Base-by-base conservation (phyloP, 306 rosid genomes). In the Prunus mira region DNA sequence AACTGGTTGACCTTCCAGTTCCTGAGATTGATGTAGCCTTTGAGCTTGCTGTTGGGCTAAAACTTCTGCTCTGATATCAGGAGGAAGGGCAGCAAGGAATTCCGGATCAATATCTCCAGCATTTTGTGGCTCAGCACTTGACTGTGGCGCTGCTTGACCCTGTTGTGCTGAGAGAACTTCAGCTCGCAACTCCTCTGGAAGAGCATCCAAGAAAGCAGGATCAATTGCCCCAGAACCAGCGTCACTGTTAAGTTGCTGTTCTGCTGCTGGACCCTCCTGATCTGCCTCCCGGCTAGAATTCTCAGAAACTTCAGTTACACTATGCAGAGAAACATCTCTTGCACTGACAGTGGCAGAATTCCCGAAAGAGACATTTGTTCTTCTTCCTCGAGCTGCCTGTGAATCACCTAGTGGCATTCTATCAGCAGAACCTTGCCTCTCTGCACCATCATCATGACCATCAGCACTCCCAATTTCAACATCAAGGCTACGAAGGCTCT, bases 401-500 rank as follows among this genome's bases (percentile, higher is more conserved):
- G 90, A 83, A 82, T 94, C 98, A 82, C 93, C 85, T 14, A 83
- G 76, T 27, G 80, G 76, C 49, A 79, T 84, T 81, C 98, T 87
- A 63, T 93, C 98, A 24, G 84, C 77, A 75, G 97, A 81, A 64
- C 84, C 96, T 84, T 88, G 97, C 82, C 98, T 90, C 71, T 94
- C 98, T 72, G 88, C 95, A 60, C 93, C 91, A 78, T 94, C 97
- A 80, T 94, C 98, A 76, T 91, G 98, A 70, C 98, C 98, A 76
- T 93, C 98, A 71, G 91, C 96, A 76, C 98, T 94, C 78, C 98
- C 98, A 81, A 94, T 94, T 85, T 94, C 98, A 69, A 94, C 98
- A 85, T 94, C 98, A 67, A 94, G 91, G 86, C 98, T 94, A 18
- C 98, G 89, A 78, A 94, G 95, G 74, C 98, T 94, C 85, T 91